Conservation (phyloP, 495 filamentous ascomycete genomes). For the Penicillium cosmopolitanum region DNA sequence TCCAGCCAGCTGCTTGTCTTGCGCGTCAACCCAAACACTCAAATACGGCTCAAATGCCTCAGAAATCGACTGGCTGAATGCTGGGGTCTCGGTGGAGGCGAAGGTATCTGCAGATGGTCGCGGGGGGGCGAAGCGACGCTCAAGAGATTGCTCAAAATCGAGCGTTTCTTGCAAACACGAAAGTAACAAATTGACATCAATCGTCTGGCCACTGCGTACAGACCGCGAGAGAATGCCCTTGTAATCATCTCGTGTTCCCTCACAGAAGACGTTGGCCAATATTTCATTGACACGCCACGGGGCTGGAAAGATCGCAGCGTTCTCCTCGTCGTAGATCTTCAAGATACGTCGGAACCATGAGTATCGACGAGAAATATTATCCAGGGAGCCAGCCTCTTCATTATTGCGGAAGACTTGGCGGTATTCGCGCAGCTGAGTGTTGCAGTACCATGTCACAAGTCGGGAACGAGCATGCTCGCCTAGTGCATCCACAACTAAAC, state of each 20-base stretch:
- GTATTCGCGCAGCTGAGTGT: conserved; percentile 94
- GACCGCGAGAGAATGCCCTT: conserved; percentile 88
- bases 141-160: conserved; percentile 93
- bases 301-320: conserved; percentile 82
- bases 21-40: conserved; percentile 94
- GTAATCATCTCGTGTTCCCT: conserved; percentile 93
- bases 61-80: conserved; percentile 90
- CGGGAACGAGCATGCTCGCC: conserved; percentile 85
- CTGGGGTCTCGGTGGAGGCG: conserved; percentile 74
- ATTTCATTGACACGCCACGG: conserved; percentile 90
- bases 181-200: conserved; percentile 91
- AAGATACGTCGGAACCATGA: conserved; percentile 96
- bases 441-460: conserved; percentile 95
- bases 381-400: conserved; percentile 94
- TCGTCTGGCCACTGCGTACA: conserved; percentile 80
- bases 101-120: conserved; percentile 92
- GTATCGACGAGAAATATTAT: conserved; percentile 94
- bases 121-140: conserved; percentile 77
- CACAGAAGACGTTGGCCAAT: conserved; percentile 90
- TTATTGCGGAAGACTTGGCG: conserved; percentile 93
- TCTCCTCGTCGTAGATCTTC: conserved; percentile 95
- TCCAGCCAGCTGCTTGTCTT: conserved; percentile 83
- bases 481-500: conserved; percentile 91
- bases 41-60: conserved; percentile 97
- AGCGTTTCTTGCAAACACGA: conserved; percentile 95